Conservation (phyloP, 495 filamentous ascomycete species). For the Evansstolkia leycettana region DNA sequence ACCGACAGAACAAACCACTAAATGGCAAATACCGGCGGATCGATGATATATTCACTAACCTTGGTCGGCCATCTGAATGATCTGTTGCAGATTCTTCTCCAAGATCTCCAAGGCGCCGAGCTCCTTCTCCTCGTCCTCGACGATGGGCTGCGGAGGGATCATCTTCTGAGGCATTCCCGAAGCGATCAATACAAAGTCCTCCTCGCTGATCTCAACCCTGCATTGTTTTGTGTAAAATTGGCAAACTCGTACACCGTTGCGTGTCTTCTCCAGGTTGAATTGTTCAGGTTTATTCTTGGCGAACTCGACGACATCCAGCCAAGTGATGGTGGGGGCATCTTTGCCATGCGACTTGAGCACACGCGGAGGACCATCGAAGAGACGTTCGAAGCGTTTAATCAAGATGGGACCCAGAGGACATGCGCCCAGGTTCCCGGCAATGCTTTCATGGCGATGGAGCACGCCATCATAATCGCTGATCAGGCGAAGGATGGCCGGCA, state of each 20-base stretch:
- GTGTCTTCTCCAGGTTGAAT: constrained; percentile 58
- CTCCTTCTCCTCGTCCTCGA: constrained; percentile 79
- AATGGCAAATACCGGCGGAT: too few relatives aligned
- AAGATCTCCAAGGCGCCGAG: constrained; percentile 72
- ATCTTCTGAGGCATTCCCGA: constrained; percentile 76
- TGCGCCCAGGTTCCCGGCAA: constrained; percentile 74
- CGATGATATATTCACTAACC: constrained; percentile 32
- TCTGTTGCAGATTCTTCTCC: constrained; percentile 57
- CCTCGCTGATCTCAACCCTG: constrained; percentile 75
- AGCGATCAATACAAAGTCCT: constrained; percentile 70
- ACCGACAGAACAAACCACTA: too few relatives aligned
- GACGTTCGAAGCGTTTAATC: constrained; percentile 71
- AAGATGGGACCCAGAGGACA: constrained; percentile 71
- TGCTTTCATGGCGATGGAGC: constrained; percentile 70
- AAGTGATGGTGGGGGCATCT: constrained; percentile 51
- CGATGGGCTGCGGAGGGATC: constrained; percentile 68
- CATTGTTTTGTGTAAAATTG: constrained; percentile 73
- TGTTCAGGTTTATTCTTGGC: constrained; percentile 68
- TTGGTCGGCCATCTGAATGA: constrained; percentile 74
- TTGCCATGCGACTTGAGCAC: constrained; percentile 54
- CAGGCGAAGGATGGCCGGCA: constrained; percentile 50
- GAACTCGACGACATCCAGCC: constrained; percentile 79
- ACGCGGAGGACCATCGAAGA: constrained; percentile 70
- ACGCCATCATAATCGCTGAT: constrained; percentile 75
- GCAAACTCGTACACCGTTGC: constrained; percentile 56